Conservation (phyloP, 164 flowering plant genomes). For the Akebia trifoliata region DNA sequence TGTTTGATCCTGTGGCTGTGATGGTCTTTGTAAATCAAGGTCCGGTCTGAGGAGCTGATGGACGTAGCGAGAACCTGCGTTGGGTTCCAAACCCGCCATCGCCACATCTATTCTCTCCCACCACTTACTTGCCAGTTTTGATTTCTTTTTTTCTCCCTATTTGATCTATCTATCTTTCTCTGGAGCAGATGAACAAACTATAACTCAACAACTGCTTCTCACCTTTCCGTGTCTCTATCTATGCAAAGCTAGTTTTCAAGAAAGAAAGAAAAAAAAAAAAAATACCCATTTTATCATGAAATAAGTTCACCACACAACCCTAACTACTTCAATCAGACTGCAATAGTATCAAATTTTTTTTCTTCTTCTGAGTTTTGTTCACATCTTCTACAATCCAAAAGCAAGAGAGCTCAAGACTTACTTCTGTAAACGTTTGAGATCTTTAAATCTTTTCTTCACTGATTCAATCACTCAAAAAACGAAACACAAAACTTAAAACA, state of each 20-base stretch:
- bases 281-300: no score
- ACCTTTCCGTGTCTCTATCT: background rate
- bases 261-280: no score
- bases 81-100: slow-evolving; percentile 40
- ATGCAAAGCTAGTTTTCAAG: no score
- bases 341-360: background rate
- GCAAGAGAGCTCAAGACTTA: no score
- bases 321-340: background rate
- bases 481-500: no score
- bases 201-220: background rate
- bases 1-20: slow-evolving; percentile 8
- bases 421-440: no score
- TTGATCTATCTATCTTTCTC: background rate
- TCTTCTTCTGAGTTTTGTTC: background rate
- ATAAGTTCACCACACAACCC: background rate
- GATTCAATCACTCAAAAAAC: no score
- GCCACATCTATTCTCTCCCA: slow-evolving; percentile 44
- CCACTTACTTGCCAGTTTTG: slow-evolving; percentile 44
- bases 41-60: slow-evolving; percentile 41
- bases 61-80: slow-evolving; percentile 32
- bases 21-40: slow-evolving; percentile 26
- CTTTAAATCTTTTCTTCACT: no score
- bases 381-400: no score
- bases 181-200: background rate
- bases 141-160: background rate